These are phyloP conservation scores for Leccinum griseonigrum DNA, from an alignment of 1,284 basidiomycete genomes.

Conservation along the genomic window DNA sequence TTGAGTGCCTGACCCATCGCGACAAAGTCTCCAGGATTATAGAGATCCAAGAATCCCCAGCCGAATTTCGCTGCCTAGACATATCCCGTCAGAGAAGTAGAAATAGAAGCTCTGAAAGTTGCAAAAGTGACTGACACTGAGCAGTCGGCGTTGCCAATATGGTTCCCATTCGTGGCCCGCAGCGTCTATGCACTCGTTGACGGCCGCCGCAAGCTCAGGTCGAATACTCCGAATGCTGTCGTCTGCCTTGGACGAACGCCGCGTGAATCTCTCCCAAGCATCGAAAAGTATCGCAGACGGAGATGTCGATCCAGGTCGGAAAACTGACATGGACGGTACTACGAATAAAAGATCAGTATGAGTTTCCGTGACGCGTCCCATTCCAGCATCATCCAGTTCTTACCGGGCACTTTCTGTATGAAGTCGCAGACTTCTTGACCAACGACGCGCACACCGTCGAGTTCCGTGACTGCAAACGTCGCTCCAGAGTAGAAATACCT, in stretches of 20 bases:
- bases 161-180: conserved; percentile 92
- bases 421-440: conserved; percentile 83
- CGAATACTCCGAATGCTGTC: conserved; percentile 90
- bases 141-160: conserved; percentile 82
- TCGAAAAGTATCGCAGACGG: conserved; percentile 92
- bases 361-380: conserved; percentile 5
- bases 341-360: conserved; percentile 4
- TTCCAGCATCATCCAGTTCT: conserved; percentile 15
- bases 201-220: conserved; percentile 82
- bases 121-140: conserved; percentile 55
- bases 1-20: conserved; percentile 88
- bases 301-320: conserved; percentile 89
- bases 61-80: conserved; percentile 91
- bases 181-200: conserved; percentile 92
- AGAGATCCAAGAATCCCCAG: conserved; percentile 88
- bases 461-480: conserved; percentile 78
- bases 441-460: conserved; percentile 85
- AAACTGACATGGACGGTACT: conserved; percentile 80
- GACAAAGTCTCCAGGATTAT: conserved; percentile 89
- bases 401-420: conserved; percentile 90
- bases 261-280: conserved; percentile 86
- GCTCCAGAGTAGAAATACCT: conserved; percentile 83
- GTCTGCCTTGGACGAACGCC: conserved; percentile 86
- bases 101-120: neutral
- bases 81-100: conserved; percentile 4